Evolutionary conservation across 345 rosid species (phyloP).

Genomic region (Pistacia atlantica): DNA sequence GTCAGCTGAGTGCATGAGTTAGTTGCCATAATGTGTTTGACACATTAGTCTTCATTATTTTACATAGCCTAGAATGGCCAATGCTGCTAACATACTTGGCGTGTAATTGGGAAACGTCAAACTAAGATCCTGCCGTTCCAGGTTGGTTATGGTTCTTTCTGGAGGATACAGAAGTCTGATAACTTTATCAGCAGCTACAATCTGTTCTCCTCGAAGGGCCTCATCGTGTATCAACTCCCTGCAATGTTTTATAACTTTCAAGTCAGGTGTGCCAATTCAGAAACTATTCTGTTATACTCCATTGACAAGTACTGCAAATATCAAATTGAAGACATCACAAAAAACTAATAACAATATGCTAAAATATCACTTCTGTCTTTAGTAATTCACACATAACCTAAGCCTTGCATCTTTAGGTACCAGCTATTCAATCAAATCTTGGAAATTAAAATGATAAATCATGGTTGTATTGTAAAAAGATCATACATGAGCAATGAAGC

Average conservation of each 20-base stretch:
- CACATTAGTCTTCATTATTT: conserved; percentile 26
- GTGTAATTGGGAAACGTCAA: conserved; percentile 26
- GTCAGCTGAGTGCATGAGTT: background rate
- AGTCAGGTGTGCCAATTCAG: background rate
- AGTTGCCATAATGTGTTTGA: background rate
- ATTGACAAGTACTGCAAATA: background rate
- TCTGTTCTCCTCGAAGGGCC: conserved; percentile 52
- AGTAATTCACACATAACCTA: background rate
- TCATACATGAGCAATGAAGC: conserved; percentile 61
- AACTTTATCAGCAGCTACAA: conserved; percentile 60
- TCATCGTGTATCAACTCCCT: conserved; percentile 59
- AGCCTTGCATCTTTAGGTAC: background rate
- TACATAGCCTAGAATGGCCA: conserved; percentile 48
- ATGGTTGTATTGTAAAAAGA: background rate
- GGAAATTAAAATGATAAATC: background rate
- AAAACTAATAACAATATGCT: background rate
- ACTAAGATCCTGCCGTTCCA: conserved; percentile 18
- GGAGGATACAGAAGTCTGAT: conserved; percentile 57
- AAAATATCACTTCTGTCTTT: background rate
- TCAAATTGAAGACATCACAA: background rate
- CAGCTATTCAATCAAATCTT: background rate
- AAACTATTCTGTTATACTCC: background rate
- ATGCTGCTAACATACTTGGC: conserved; percentile 79
- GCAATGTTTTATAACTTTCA: conserved; percentile 26
- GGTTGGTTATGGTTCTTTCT: conserved; percentile 19